A percentile compares a stretch with the other conserved stretches of the same genome.
Conservation (phyloP, 2,329 filamentous ascomycete genomes). For the Venturia asperata region DNA sequence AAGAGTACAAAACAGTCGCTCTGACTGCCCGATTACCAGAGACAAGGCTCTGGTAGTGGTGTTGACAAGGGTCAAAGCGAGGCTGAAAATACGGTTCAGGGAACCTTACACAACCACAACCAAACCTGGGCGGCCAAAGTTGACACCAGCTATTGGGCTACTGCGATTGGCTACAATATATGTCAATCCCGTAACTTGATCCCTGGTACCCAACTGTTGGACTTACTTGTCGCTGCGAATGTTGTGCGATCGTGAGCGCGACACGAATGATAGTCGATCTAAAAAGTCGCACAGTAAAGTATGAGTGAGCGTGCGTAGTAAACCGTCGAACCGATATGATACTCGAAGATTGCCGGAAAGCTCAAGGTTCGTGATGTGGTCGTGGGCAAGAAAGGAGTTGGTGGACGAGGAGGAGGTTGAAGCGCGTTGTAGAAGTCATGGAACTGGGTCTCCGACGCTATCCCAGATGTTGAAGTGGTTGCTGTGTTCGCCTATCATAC, state of each 20-base stretch:
- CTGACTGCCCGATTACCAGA: neutral
- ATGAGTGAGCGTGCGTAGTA: neutral
- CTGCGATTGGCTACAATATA: neutral
- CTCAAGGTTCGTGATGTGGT: neutral
- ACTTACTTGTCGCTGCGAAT: neutral
- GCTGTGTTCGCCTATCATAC: neutral
- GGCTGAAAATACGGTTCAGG: neutral
- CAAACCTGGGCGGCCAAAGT: neutral
- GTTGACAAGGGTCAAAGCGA: neutral
- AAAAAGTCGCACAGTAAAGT: neutral
- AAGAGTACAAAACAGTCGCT: neutral
- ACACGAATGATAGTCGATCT: neutral
- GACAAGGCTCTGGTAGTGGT: neutral
- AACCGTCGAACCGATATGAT: neutral
- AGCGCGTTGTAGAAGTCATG: neutral
- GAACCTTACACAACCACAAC: neutral
- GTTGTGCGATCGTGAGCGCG: neutral
- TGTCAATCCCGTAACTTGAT: neutral
- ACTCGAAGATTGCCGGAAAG: neutral
- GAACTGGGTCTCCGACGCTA: neutral
- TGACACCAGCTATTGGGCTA: neutral
- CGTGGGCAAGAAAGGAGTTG: neutral
- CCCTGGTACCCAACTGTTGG: neutral
- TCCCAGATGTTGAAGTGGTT: neutral
- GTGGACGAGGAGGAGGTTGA: neutral